Conservation (phyloP, 1,284 basidiomycete species). For the Gymnopus androsaceus region DNA sequence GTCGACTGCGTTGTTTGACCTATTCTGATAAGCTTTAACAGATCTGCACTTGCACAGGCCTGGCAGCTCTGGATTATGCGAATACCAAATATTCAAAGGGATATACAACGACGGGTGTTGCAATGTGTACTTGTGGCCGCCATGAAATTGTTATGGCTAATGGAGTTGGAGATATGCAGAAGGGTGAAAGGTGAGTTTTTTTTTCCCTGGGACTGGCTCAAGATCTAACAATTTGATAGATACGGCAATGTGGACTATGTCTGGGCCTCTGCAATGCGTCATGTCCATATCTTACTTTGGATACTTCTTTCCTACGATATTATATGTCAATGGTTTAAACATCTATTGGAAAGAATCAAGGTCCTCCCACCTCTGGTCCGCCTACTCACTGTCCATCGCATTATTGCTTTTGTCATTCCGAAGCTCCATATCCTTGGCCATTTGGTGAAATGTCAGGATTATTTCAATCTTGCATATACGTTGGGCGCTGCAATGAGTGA, state of each 20-base stretch:
- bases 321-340: slow-evolving; percentile 21
- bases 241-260: slow-evolving; percentile 12
- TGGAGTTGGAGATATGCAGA: neutral
- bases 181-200: neutral
- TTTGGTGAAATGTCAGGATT: slow-evolving; percentile 23
- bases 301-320: slow-evolving; percentile 24
- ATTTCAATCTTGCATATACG: slow-evolving; percentile 19
- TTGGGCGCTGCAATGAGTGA: slow-evolving; percentile 24
- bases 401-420: slow-evolving; percentile 20
- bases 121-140: neutral
- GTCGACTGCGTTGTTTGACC: neutral
- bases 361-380: slow-evolving; percentile 11
- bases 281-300: neutral
- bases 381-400: neutral
- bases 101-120: slow-evolving; percentile 10
- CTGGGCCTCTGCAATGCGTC: neutral
- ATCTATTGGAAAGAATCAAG: slow-evolving; percentile 11
- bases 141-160: neutral
- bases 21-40: neutral
- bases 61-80: slow-evolving; percentile 11
- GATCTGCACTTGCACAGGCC: slow-evolving; percentile 7
- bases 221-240: neutral
- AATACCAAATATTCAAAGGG: slow-evolving; percentile 13
- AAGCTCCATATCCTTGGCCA: slow-evolving; percentile 30
- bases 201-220: neutral